Conservation (phyloP, 192 early-diverging fungal species). For the Umbelopsis vinacea region DNA sequence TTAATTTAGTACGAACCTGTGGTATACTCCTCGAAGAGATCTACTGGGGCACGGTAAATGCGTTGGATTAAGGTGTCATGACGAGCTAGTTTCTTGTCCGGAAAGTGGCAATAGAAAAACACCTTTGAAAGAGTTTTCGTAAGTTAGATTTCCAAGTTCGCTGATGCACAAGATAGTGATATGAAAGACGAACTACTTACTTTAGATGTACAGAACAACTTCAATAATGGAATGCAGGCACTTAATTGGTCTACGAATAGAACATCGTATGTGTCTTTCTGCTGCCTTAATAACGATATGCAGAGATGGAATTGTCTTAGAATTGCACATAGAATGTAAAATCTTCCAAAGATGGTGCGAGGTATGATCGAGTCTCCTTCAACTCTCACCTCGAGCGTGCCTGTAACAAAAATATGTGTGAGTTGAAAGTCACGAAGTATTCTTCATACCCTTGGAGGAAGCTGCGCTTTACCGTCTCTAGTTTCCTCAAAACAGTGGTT, state of each 20-base stretch:
- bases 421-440: not conserved
- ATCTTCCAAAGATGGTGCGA: slow-evolving; percentile 66
- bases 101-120: slow-evolving; percentile 97
- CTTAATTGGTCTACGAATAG: slow-evolving; percentile 90
- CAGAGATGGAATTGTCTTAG: slow-evolving; percentile 75
- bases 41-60: slow-evolving; percentile 82
- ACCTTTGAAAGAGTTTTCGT: slow-evolving; percentile 50
- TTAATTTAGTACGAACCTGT: slow-evolving; percentile 56
- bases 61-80: slow-evolving; percentile 63
- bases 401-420: slow-evolving; percentile 44
- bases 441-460: not conserved
- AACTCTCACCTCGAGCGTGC: slow-evolving; percentile 77
- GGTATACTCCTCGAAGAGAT: slow-evolving; percentile 83
- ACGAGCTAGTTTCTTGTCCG: slow-evolving; percentile 81
- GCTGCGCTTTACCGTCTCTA: slow-evolving; percentile 62
- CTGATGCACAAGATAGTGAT: not conserved
- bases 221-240: slow-evolving; percentile 80
- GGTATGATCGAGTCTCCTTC: slow-evolving; percentile 77
- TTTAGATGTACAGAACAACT: slow-evolving; percentile 61
- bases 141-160: not conserved
- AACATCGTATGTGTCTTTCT: slow-evolving; percentile 66
- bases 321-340: slow-evolving; percentile 84
- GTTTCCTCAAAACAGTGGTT: slow-evolving; percentile 93
- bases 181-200: slow-evolving; percentile 35
- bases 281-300: slow-evolving; percentile 48